A percentile compares a stretch with the other conserved stretches of the same genome.
phyloP scores from a whole-genome alignment of 164 flowering plant genomes.

The Vitis labrusca region DNA sequence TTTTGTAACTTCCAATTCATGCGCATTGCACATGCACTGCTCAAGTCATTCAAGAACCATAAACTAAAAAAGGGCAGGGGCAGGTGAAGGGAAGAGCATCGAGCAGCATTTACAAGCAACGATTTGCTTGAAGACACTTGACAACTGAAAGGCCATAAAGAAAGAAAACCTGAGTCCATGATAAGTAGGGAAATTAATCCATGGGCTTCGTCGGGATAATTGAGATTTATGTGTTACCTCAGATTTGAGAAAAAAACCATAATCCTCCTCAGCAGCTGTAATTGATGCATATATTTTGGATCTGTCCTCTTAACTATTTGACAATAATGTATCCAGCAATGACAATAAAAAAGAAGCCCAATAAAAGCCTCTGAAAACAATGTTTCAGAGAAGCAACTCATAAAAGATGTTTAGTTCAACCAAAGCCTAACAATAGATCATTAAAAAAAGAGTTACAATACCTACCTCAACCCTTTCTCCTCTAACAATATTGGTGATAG shows the following conservation, averaged over 20 bases:
- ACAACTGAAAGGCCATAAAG: neutral
- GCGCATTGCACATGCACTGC: neutral
- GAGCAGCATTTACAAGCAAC: neutral
- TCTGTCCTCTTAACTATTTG: constrained; percentile 26
- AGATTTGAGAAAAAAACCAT: constrained; percentile 18
- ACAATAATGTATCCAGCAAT: constrained; percentile 13
- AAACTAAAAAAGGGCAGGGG: too few relatives aligned
- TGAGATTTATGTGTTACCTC: constrained; percentile 36
- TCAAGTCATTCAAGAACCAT: too few relatives aligned
- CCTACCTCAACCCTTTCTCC: constrained; percentile 76
- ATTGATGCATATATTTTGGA: constrained; percentile 22
- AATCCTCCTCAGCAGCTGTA: constrained; percentile 32
- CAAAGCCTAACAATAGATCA: constrained; percentile 12
- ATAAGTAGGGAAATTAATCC: neutral
- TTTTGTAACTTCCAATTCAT: neutral
- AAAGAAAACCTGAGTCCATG: neutral
- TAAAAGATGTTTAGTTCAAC: constrained; percentile 21
- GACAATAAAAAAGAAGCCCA: constrained; percentile 8
- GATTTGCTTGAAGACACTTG: neutral
- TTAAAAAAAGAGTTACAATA: constrained; percentile 32
- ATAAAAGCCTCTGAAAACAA: constrained; percentile 10
- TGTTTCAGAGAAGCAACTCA: constrained; percentile 12
- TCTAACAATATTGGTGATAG: constrained; percentile 50
- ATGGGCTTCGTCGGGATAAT: neutral
- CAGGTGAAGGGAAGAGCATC: neutral